Conservation (phyloP, 306 rosid genomes). For the Arachis hypogaea region DNA sequence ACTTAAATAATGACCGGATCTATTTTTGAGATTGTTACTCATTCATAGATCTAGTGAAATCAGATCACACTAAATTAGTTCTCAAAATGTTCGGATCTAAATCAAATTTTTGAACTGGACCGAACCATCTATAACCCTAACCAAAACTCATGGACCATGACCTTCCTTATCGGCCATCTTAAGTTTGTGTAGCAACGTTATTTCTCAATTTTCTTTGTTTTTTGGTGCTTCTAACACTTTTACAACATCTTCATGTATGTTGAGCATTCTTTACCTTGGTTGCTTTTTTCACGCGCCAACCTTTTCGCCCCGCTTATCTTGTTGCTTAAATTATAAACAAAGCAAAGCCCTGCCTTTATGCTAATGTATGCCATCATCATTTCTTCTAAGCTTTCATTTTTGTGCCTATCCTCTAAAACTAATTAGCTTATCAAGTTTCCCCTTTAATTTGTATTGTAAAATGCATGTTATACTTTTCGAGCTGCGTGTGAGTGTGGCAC, state of each 20-base stretch:
- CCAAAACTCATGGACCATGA: not conserved
- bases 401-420: not conserved
- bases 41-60: too few species aligned
- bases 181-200: not conserved
- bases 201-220: not conserved
- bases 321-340: conserved; percentile 59
- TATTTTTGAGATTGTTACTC: too few species aligned
- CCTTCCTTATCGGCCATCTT: not conserved
- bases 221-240: not conserved
- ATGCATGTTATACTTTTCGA: too few species aligned
- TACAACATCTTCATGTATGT: not conserved
- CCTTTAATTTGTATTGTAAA: too few species aligned
- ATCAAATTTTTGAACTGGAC: too few species aligned
- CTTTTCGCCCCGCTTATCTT: too few species aligned
- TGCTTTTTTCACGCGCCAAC: conserved; percentile 9
- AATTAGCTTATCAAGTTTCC: not conserved
- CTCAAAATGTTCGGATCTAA: too few species aligned
- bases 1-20: too few species aligned
- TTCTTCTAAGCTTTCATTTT: conserved; percentile 26
- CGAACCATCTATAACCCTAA: too few species aligned
- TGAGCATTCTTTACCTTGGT: conserved; percentile 22
- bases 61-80: too few species aligned
- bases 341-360: conserved; percentile 36
- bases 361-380: conserved; percentile 1
- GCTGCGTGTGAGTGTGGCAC: too few species aligned